phyloP scores from a whole-genome alignment of 2,329 filamentous ascomycete species.

The Graphilbum sp. region DNA sequence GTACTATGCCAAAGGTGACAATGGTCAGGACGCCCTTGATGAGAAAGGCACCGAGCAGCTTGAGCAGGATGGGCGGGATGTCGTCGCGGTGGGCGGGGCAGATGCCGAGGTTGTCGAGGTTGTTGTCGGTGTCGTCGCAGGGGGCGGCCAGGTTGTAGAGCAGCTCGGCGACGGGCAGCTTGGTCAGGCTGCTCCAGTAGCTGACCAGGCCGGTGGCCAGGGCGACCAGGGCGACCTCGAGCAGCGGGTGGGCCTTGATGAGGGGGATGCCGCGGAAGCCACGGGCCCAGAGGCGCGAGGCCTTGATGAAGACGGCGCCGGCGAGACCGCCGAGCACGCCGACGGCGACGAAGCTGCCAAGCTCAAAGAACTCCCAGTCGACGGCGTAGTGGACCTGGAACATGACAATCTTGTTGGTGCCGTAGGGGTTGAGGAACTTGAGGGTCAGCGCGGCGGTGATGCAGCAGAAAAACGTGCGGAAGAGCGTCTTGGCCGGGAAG shows the following conservation, averaged over 20 bases:
- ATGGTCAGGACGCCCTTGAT: conserved; percentile 81
- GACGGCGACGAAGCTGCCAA: conserved; percentile 69
- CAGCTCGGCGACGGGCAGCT: conserved; percentile 76
- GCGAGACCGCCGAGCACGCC: conserved; percentile 70
- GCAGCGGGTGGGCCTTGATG: conserved; percentile 69
- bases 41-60: conserved; percentile 62
- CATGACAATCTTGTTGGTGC: conserved; percentile 89
- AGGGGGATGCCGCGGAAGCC: conserved; percentile 65
- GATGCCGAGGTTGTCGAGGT: conserved; percentile 51
- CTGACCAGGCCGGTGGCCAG: conserved; percentile 68
- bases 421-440: conserved; percentile 92
- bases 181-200: conserved; percentile 89
- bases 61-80: conserved; percentile 61
- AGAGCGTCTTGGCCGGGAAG: conserved; percentile 92
- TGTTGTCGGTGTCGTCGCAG: conserved; percentile 53
- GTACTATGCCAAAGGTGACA: conserved; percentile 76
- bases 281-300: conserved; percentile 75
- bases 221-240: conserved; percentile 82
- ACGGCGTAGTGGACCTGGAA: conserved; percentile 83
- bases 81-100: conserved; percentile 58
- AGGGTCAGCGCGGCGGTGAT: conserved; percentile 82
- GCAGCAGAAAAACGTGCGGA: conserved; percentile 96
- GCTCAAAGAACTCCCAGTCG: conserved; percentile 91
- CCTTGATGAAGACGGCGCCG: conserved; percentile 93
- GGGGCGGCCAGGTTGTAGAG: conserved; percentile 82